Conservation (phyloP, 1,284 basidiomycete species). For the Calocybe gambosa region DNA sequence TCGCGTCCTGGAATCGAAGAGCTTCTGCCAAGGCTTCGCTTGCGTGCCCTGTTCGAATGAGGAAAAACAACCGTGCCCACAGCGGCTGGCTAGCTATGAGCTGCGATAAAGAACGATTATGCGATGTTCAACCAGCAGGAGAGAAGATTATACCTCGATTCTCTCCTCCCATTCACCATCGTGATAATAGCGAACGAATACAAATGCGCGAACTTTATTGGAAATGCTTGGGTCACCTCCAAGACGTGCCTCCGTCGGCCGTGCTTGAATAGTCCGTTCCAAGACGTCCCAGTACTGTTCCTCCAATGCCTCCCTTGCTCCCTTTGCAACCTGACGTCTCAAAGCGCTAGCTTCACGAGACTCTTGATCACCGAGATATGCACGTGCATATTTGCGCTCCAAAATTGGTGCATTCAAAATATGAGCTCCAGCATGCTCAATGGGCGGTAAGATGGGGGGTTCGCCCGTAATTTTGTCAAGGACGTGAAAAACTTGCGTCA, state of each 20-base stretch:
- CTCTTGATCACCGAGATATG: conserved; percentile 66
- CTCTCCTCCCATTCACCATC: conserved; percentile 81
- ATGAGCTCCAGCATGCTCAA: conserved; percentile 72
- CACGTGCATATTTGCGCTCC: conserved; percentile 67
- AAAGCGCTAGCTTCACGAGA: conserved; percentile 57
- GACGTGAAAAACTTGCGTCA: conserved; percentile 65
- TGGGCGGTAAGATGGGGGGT: conserved; percentile 60
- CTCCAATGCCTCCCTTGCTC: conserved; percentile 71
- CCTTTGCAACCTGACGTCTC: conserved; percentile 66
- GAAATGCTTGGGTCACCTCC: conserved; percentile 89
- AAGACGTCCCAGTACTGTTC: conserved; percentile 84
- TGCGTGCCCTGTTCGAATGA: conserved; percentile 82
- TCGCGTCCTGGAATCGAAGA: conserved; percentile 62
- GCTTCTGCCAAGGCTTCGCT: conserved; percentile 80
- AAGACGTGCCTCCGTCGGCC: conserved; percentile 81
- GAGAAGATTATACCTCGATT: conserved; percentile 59
- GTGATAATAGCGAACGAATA: conserved; percentile 74
- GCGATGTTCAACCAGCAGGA: neutral
- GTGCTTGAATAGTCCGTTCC: conserved; percentile 78
- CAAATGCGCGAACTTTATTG: conserved; percentile 86
- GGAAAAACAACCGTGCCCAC: conserved; percentile 91
- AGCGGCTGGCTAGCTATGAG: conserved; percentile 80
- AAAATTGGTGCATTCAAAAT: conserved; percentile 70
- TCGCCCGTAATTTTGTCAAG: conserved; percentile 67
- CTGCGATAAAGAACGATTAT: conserved; percentile 30